Evolutionary conservation across 208 protist genomes (phyloP), one percentile per base, ranked within the genome.

Genomic region (Trypanosoma conorhini): DNA sequence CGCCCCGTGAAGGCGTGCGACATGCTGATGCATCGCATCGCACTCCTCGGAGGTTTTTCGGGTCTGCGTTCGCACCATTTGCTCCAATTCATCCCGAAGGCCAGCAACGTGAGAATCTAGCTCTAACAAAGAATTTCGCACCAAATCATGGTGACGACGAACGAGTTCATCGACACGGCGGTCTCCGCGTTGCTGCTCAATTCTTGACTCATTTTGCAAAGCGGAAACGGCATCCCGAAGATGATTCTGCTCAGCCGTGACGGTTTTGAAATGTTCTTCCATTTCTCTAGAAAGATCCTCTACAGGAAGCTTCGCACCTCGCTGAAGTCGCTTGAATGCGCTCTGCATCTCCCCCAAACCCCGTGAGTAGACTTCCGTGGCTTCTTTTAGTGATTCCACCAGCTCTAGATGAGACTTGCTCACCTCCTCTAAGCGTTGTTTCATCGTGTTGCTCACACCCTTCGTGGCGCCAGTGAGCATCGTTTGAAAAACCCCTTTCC

Each of bases 1-100:
- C 61, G 67, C 62, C 0, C 86, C 90, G n/a, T 88, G 79, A 24
- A 86, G 64, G 30, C 81, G 83, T 19, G 80, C 77, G 24, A 92
- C 67, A 21, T 87, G 80, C 8, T 57, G 61, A 31, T 82, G 80
- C 21, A 89, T 57, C 21, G 54, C 58, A 52, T 77, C 75, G 1
- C 76, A 74, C 67, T 89, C 78, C 48, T 33, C 59, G 13, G 68
- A 46, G 48, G 78, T 26, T 44, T 70, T 31, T 3, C 33, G 73
- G 7, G 71, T 21, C 30, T 87, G 59, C 26, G 67, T 42, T 4
- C 77, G 77, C 10, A 86, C 15, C 10, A 61, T 63, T 9, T 28
- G 35, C 26, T 77, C 64, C 10, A 86, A 33, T 19, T 83, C 74
- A 19, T 73, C 72, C 24, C 80, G 71, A 77, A 85, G 85, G 42